Percentiles rank a stretch among this genome's conserved stretches.
phyloP scores from a whole-genome alignment of 2,329 filamentous ascomycete genomes.

The Aspergillus sp. region DNA sequence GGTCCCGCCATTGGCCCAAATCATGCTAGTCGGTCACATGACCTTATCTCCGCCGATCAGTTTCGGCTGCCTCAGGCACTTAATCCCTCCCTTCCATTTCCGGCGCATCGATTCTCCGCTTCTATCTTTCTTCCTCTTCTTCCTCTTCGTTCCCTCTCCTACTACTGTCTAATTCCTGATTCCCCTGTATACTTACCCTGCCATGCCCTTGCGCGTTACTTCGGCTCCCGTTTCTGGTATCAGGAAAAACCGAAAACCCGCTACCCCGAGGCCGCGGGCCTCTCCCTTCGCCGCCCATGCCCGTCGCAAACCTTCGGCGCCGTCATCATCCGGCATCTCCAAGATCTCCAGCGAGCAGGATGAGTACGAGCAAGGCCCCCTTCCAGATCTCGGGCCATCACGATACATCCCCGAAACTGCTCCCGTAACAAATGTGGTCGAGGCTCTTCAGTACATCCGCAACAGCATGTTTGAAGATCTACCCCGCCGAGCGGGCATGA shows the following conservation, averaged over 20 bases:
- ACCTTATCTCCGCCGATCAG: neutral
- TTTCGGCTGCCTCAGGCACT: neutral
- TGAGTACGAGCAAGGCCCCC: constrained; percentile 38
- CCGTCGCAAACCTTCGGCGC: constrained; percentile 43
- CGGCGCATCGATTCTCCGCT: neutral
- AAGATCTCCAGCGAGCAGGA: constrained; percentile 26
- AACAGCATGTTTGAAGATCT: constrained; percentile 58
- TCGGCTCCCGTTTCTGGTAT: constrained; percentile 51
- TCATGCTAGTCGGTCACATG: neutral
- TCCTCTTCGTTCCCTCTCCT: neutral
- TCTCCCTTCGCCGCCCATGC: constrained; percentile 46
- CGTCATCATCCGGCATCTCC: constrained; percentile 24
- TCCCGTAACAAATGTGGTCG: constrained; percentile 51
- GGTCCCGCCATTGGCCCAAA: neutral
- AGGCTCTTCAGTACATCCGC: constrained; percentile 57
- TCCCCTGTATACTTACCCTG: neutral
- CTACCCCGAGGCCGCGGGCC: constrained; percentile 30
- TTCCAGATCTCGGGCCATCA: constrained; percentile 56
- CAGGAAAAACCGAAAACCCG: constrained; percentile 40
- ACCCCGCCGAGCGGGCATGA: constrained; percentile 61
- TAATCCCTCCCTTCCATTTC: neutral
- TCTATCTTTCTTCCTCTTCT: neutral
- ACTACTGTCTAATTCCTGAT: neutral
- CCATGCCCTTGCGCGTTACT: constrained; percentile 52
- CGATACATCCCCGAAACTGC: constrained; percentile 52